These are phyloP conservation scores for Helicocarpus griseus DNA, from an alignment of 2,329 filamentous ascomycete genomes.

Conservation along the genomic window DNA sequence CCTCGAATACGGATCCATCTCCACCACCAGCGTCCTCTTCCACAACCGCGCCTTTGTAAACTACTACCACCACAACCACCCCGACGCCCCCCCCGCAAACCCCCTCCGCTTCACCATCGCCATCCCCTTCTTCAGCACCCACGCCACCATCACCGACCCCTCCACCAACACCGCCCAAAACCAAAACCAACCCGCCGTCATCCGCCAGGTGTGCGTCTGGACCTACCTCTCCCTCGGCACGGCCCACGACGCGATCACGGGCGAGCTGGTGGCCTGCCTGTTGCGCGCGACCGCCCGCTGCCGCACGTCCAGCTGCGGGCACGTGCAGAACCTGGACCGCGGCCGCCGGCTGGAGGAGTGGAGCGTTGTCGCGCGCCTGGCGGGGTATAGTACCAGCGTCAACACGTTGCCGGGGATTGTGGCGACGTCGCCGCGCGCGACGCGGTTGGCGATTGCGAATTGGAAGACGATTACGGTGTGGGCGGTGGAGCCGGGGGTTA, in stretches of 20 bases:
- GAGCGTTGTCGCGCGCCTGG: constrained; percentile 27
- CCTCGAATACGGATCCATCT: constrained; percentile 8
- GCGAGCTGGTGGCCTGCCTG: constrained; percentile 29
- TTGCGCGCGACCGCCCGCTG: constrained; percentile 26
- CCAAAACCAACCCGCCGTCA: too few relatives aligned
- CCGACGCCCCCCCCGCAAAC: constrained; percentile 7
- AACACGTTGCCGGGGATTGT: constrained; percentile 31
- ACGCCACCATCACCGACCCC: constrained; percentile 15
- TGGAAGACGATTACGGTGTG: constrained; percentile 35
- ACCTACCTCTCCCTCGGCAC: constrained; percentile 32
- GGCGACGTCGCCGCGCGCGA: constrained; percentile 25
- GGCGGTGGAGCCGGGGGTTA: constrained; percentile 27
- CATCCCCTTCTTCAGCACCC: constrained; percentile 32
- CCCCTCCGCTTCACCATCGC: constrained; percentile 27
- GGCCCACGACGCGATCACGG: constrained; percentile 21
- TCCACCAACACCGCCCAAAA: too few relatives aligned
- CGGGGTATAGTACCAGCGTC: constrained; percentile 23
- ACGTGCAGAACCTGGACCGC: constrained; percentile 29
- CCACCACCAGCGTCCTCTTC: constrained; percentile 6
- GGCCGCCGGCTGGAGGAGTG: constrained; percentile 30
- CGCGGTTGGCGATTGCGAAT: constrained; percentile 32
- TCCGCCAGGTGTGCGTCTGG: constrained; percentile 24
- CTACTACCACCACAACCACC: not conserved
- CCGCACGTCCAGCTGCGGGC: constrained; percentile 20
- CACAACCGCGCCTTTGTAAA: constrained; percentile 13